Conservation (phyloP, 495 filamentous ascomycete species). For the Penicillium alfredii region DNA sequence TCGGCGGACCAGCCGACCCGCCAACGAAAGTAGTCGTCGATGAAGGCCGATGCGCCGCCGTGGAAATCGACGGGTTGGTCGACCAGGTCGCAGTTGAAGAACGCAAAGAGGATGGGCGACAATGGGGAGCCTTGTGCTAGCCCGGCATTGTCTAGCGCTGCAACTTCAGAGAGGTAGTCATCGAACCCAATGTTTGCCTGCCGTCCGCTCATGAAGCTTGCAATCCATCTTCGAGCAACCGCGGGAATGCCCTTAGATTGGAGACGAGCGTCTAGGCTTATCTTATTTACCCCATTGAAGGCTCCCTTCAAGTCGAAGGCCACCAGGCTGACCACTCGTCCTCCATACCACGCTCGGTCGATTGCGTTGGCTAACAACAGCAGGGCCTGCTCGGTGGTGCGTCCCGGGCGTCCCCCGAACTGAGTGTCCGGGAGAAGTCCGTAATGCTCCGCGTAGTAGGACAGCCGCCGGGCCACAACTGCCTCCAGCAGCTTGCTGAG, state of each 20-base stretch:
- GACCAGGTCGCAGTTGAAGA: too few relatives aligned
- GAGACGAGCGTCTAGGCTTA: conserved; percentile 16
- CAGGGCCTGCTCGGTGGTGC: conserved; percentile 19
- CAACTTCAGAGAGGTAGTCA: conserved; percentile 11
- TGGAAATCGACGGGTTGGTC: too few relatives aligned
- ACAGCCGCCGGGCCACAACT: conserved; percentile 18
- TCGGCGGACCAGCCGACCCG: too few relatives aligned
- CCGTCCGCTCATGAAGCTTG: conserved; percentile 21
- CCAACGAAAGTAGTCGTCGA: too few relatives aligned
- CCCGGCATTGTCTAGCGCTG: conserved; percentile 16
- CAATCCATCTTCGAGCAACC: conserved; percentile 16
- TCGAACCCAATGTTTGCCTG: conserved; percentile 20
- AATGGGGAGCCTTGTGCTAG: conserved; percentile 24
- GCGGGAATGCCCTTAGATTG: conserved; percentile 15
- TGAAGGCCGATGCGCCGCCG: too few relatives aligned
- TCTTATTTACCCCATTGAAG: conserved; percentile 25
- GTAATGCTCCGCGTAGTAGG: conserved; percentile 16
- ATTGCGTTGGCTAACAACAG: conserved; percentile 19
- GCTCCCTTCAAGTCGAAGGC: conserved; percentile 25
- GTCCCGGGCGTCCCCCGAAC: conserved; percentile 20
- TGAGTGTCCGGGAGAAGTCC: conserved; percentile 13
- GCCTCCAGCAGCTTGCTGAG: conserved; percentile 23
- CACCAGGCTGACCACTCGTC: conserved; percentile 14
- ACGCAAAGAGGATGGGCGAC: conserved; percentile 21
- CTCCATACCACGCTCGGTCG: conserved; percentile 18